Evolutionary conservation across 2,329 filamentous ascomycete species (phyloP), one percentile per base, ranked within the genome.

Genomic region (Graphilbum fragrans): DNA sequence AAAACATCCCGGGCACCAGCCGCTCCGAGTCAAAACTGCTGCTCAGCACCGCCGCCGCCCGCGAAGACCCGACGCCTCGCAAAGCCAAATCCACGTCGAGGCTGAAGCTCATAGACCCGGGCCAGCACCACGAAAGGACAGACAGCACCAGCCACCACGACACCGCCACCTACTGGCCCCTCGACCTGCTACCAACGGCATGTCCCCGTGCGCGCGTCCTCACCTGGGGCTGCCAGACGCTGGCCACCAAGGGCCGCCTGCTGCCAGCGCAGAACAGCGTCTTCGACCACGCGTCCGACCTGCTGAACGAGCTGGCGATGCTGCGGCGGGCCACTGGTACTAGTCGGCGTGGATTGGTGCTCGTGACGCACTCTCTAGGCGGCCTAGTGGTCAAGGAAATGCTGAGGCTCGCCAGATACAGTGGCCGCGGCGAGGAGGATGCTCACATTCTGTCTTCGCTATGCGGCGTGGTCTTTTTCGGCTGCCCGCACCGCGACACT

Each of bases 321-420:
- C 29, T 49, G 2, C 38, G 55, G 3, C 37, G 47, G 0, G 39
- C 45, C 4, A 43, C 49, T 11, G 45, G 45, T 2, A 43, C 42
- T 1, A 41, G 18, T 1, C 40, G 44, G 1, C 44, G 55, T 2
- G 51, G 55, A 9, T 41, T 59, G 6, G 43, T 58, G 1, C 53
- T 58, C 11, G 45, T 59, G 3, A 50, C 55, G 1, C 55, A 58
- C 33, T 55, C 54, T 2, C 53, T 55, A 0, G 56, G 56, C 1
- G 56, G 56, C 11, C 36, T 59, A 4, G 23, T 59, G 3, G 49
- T 59, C 14, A 59, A 59, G 38, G 56, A 59, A 51, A 55, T 58
- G 20, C 16, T 31, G 10, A 19, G 41, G 45, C 9, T 50, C 53
- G 4, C 46, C 47, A 18, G 52, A 55, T 9, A 45, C 47, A 0